Evolutionary conservation across 2,329 filamentous ascomycete genomes (phyloP).

Genomic region (Colletotrichum neosansevieriae): DNA sequence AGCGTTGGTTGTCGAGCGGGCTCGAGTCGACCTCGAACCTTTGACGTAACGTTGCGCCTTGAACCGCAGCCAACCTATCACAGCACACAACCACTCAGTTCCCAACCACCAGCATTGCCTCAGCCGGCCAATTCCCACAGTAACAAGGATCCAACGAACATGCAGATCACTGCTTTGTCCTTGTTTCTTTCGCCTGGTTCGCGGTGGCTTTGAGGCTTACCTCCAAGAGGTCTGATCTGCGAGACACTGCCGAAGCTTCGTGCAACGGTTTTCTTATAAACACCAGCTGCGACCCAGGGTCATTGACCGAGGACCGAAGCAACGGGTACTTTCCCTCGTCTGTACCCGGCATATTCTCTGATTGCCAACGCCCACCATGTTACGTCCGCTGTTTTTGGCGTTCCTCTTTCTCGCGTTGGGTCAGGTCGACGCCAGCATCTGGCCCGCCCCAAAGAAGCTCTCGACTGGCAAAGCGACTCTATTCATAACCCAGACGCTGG

Average conservation of each 20-base stretch:
- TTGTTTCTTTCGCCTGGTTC: slow-evolving; percentile 11
- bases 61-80: slow-evolving; percentile 6
- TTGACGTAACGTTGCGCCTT: slow-evolving; percentile 39
- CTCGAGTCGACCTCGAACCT: slow-evolving; percentile 10
- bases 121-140: background rate
- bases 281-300: slow-evolving; percentile 1
- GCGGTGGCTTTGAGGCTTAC: slow-evolving; percentile 23
- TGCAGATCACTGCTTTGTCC: background rate
- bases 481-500: slow-evolving; percentile 64
- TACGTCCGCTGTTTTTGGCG: slow-evolving; percentile 50
- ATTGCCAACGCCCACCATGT: slow-evolving; percentile 43
- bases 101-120: slow-evolving; percentile 32
- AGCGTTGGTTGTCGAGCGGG: slow-evolving; percentile 16
- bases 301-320: background rate
- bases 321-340: background rate
- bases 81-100: slow-evolving; percentile 17
- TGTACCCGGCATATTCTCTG: background rate
- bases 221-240: background rate
- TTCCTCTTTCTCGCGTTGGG: slow-evolving; percentile 54
- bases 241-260: slow-evolving; percentile 5
- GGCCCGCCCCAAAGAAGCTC: slow-evolving; percentile 66
- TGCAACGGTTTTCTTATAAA: slow-evolving; percentile 19
- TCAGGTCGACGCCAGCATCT: slow-evolving; percentile 62
- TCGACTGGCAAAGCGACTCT: slow-evolving; percentile 65
- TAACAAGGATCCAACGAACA: background rate